These are phyloP conservation scores for Saccharomyces jurei DNA, from an alignment of 805 yeast species.

Conservation along the genomic window DNA sequence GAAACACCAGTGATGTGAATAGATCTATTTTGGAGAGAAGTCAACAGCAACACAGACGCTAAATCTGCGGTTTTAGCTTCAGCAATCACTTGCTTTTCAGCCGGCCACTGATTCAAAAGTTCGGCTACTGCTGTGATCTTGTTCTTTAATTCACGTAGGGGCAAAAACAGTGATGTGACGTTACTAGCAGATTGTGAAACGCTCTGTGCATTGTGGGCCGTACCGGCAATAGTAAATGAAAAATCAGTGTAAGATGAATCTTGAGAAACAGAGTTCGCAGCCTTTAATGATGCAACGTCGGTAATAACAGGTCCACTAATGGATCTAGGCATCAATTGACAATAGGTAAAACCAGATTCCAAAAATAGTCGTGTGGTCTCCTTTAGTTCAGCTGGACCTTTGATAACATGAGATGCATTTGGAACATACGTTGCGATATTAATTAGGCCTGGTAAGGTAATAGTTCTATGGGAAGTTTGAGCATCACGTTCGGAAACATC, in stretches of 20 bases:
- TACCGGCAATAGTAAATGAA: slow-evolving; percentile 76
- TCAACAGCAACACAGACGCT: slow-evolving; percentile 85
- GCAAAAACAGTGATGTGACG: slow-evolving; percentile 76
- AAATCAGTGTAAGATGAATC: slow-evolving; percentile 71
- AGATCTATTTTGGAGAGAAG: slow-evolving; percentile 75
- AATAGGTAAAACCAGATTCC: slow-evolving; percentile 82
- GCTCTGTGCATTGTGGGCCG: slow-evolving; percentile 55
- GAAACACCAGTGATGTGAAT: slow-evolving; percentile 86
- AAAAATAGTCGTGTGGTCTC: slow-evolving; percentile 62
- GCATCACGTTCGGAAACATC: slow-evolving; percentile 74
- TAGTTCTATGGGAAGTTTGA: slow-evolving; percentile 81
- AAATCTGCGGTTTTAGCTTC: slow-evolving; percentile 88
- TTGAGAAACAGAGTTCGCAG: slow-evolving; percentile 46
- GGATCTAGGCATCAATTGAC: slow-evolving; percentile 70
- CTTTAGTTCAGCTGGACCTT: slow-evolving; percentile 51
- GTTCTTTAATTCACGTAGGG: slow-evolving; percentile 63
- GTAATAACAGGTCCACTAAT: slow-evolving; percentile 50
- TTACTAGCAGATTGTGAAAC: slow-evolving; percentile 52
- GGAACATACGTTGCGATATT: slow-evolving; percentile 77
- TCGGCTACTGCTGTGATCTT: slow-evolving; percentile 73
- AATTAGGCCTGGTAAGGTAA: slow-evolving; percentile 78
- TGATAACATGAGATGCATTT: slow-evolving; percentile 39
- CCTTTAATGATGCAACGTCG: slow-evolving; percentile 56
- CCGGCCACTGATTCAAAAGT: slow-evolving; percentile 80
- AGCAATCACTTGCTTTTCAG: slow-evolving; percentile 73